A percentile compares a stretch with the other conserved stretches of the same genome.
phyloP scores from a whole-genome alignment of 257 asterid species.

The Oldenlandia corymbosa region DNA sequence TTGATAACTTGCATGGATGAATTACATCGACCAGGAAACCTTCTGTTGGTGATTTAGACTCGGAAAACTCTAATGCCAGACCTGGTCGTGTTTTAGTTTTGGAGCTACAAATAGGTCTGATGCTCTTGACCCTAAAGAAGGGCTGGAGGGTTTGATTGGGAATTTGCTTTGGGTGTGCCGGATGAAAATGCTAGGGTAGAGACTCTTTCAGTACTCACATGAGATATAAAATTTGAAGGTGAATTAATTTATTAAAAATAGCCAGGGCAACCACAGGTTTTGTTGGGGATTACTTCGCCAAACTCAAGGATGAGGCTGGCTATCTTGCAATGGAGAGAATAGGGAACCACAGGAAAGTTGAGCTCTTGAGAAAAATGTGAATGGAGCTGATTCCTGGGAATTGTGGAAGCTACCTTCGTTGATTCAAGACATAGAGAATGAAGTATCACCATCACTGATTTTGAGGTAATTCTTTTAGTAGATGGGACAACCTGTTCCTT shows the following conservation, averaged over 20 bases:
- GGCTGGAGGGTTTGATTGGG: slow-evolving; percentile 92
- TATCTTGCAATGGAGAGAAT: slow-evolving; percentile 82
- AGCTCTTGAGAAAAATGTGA: slow-evolving; percentile 24
- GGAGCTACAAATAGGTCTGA: slow-evolving; percentile 94
- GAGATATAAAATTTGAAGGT: slow-evolving; percentile 71
- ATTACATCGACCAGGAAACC: slow-evolving; percentile 41
- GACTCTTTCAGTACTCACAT: slow-evolving; percentile 56
- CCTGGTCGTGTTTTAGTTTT: slow-evolving; percentile 73
- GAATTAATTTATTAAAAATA: slow-evolving; percentile 61
- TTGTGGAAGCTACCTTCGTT: slow-evolving; percentile 74
- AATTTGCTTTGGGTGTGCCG: slow-evolving; percentile 67
- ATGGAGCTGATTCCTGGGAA: slow-evolving; percentile 35
- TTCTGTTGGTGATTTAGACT: slow-evolving; percentile 18
- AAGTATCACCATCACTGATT: slow-evolving; percentile 68
- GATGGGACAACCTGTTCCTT: neutral
- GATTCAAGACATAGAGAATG: slow-evolving; percentile 56
- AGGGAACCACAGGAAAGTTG: slow-evolving; percentile 40
- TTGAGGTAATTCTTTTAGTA: slow-evolving; percentile 51
- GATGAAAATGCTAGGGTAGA: slow-evolving; percentile 70
- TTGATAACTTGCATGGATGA: slow-evolving; percentile 91
- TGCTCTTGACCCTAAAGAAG: slow-evolving; percentile 81
- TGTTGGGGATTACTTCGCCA: slow-evolving; percentile 90
- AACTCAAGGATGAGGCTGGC: slow-evolving; percentile 70
- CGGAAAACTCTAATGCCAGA: slow-evolving; percentile 29
- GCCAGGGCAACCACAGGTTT: slow-evolving; percentile 83